These are phyloP conservation scores for Leishmania turanica DNA, from an alignment of 208 protist genomes.

Conservation along the genomic window DNA sequence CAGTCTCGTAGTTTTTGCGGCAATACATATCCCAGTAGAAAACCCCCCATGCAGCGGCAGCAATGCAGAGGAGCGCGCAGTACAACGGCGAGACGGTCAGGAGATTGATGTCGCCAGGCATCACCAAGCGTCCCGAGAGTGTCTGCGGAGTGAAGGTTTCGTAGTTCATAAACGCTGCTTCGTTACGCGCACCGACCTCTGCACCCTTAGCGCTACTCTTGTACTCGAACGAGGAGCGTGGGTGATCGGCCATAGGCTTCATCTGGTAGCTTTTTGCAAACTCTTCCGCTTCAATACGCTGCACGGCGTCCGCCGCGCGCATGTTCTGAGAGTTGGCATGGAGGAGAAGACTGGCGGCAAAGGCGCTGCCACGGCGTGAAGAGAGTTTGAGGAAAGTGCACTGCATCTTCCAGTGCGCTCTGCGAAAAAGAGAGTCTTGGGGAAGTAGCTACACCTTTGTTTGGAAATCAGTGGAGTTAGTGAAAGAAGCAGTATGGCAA, in stretches of 20 bases:
- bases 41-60: slow-evolving; percentile 68
- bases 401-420: slow-evolving; percentile 39
- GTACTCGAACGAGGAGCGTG: slow-evolving; percentile 72
- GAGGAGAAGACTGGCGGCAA: slow-evolving; percentile 31
- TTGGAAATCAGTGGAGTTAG: not conserved
- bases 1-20: slow-evolving; percentile 76
- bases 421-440: slow-evolving; percentile 10
- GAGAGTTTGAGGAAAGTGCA: slow-evolving; percentile 43
- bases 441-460: not conserved
- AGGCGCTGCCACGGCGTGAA: slow-evolving; percentile 24
- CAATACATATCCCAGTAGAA: slow-evolving; percentile 91
- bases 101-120: slow-evolving; percentile 79
- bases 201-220: slow-evolving; percentile 77
- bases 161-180: slow-evolving; percentile 90
- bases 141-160: slow-evolving; percentile 55
- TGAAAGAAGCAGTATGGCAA: not conserved
- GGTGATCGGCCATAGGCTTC: slow-evolving; percentile 64
- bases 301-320: slow-evolving; percentile 30
- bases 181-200: slow-evolving; percentile 87
- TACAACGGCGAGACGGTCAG: slow-evolving; percentile 78
- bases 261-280: slow-evolving; percentile 58
- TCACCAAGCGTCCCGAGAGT: slow-evolving; percentile 60
- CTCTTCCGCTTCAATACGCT: slow-evolving; percentile 41
- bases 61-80: slow-evolving; percentile 60
- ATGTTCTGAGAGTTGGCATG: slow-evolving; percentile 31